Evolutionary conservation across 345 rosid genomes (phyloP), one percentile per base, ranked within the genome.

Genomic region (Gossypium rotundifolium): DNA sequence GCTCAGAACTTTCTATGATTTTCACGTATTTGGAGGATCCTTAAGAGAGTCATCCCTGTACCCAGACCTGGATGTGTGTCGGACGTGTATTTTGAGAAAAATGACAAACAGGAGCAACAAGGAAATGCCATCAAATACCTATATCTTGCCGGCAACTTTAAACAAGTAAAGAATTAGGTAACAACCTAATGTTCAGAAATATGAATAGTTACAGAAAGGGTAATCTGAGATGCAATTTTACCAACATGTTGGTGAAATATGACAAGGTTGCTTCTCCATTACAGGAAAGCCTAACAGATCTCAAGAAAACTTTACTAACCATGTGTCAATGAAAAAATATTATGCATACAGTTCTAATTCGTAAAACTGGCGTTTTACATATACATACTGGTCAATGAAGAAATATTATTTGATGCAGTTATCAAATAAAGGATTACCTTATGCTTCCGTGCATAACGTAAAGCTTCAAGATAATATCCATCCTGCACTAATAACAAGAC

Each of bases 381-480:
- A 40, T 11, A 46, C 12, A 33, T 33, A 33, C 40, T 5, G 40
- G 40, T 33, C 5, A 5, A 33, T 33, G 40, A 33, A 33, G 40
- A 33, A 33, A 33, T 33, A 33, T 51, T 51, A 70, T 29, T 51
- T 70, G 9, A 38, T 8, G 18, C 22, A 72, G 2, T 69, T 22
- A 25, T n/a, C 33, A 7, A 14, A 25, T n/a, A 22, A 23, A 65
- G 57, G 74, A 65, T 82, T 87, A 96, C 99, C 99, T 89, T 90
- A 49, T 88, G 88, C 81, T 93, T 96, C 83, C 89, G 86, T 11
- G 89, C 81, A 78, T 96, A 93, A 13, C 96, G 96, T 55, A 96
- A 84, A 74, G 99, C 96, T 83, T 91, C 97, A 44, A 86, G 91
- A 80, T 90, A 90, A 78, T 87, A 89, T 59, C 99, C 99, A 77